Evolutionary conservation across 2,329 filamentous ascomycete genomes (phyloP).

Genomic region (Elsinoe australis): DNA sequence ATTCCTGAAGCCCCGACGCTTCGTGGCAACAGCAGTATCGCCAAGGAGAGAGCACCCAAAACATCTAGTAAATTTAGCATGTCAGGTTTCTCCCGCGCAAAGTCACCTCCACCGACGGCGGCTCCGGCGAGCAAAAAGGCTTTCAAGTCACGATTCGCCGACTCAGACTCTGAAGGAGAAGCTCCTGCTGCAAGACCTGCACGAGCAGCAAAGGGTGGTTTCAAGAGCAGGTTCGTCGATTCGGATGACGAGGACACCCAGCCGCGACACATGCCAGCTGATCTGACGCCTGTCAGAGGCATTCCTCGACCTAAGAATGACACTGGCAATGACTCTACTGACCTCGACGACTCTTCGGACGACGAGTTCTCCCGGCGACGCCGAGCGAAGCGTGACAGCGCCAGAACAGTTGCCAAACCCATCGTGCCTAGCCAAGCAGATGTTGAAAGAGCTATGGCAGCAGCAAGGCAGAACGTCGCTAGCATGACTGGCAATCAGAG

Average conservation of each 20-base stretch:
- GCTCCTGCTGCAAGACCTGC: slow-evolving; percentile 17
- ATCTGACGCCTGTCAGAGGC: slow-evolving; percentile 49
- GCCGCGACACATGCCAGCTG: slow-evolving; percentile 29
- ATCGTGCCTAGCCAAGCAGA: slow-evolving; percentile 30
- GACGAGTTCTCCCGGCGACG: slow-evolving; percentile 24
- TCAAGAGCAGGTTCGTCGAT: slow-evolving; percentile 43
- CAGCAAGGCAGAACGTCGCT: slow-evolving; percentile 29
- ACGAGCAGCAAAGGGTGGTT: slow-evolving; percentile 26
- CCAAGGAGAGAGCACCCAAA: slow-evolving; percentile 16
- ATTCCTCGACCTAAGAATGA: slow-evolving; percentile 50
- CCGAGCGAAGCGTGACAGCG: slow-evolving; percentile 22
- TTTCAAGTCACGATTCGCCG: slow-evolving; percentile 54
- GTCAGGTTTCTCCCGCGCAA: slow-evolving; percentile 19
- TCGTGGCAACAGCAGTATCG: slow-evolving; percentile 21
- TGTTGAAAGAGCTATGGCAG: slow-evolving; percentile 33
- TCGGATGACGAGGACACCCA: slow-evolving; percentile 49
- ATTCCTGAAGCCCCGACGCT: slow-evolving; percentile 23
- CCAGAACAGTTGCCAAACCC: slow-evolving; percentile 39
- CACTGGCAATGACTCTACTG: slow-evolving; percentile 52
- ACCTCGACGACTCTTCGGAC: slow-evolving; percentile 41
- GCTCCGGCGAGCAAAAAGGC: slow-evolving; percentile 11
- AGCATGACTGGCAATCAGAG: slow-evolving; percentile 22
- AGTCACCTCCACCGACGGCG: slow-evolving; percentile 1
- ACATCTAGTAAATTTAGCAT: slow-evolving; percentile 19
- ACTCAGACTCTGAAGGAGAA: slow-evolving; percentile 58